phyloP scores from a whole-genome alignment of 129 eudicot species.

The carrot (Daucus carota) region DH1_v3.0 NC_030381.2:44356501-44357000 shows the following conservation, averaged over 20 bases:
- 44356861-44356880: neutral
- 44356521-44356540: too few relatives aligned
- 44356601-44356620: too few relatives aligned
- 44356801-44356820: constrained; percentile 6
- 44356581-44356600: too few relatives aligned
- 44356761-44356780: neutral
- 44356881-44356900: neutral
- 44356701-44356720: neutral
- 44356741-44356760: neutral
- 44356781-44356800: neutral
- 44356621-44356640: too few relatives aligned
- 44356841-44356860: constrained; percentile 14
- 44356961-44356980: neutral
- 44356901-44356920: neutral
- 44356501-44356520: too few relatives aligned
- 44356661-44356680: neutral
- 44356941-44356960: neutral
- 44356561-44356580: too few relatives aligned
- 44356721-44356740: neutral
- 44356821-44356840: constrained; percentile 6
- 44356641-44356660: neutral
- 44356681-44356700: neutral
- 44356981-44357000: neutral
- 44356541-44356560: too few relatives aligned
- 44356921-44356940: neutral